Evolutionary conservation across 768 basidiomycete genomes (phyloP), one percentile per base, ranked within the genome.

Genomic region (Melanogaster broomeanus): DNA sequence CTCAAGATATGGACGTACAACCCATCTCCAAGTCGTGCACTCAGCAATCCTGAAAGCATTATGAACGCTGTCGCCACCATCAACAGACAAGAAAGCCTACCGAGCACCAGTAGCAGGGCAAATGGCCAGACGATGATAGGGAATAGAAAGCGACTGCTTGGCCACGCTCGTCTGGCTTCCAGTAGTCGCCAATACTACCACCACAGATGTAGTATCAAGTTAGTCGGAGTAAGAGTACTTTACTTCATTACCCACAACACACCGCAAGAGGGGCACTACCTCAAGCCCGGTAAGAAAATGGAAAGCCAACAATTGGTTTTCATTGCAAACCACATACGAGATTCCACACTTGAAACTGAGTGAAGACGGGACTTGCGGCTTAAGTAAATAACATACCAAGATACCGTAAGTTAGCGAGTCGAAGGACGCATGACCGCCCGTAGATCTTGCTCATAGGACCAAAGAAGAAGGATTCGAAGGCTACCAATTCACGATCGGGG

Each of bases 361-460:
- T 33, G 13, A 33, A 5, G 12, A 60, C 22, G 16, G 2, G 3
- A 0, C 2, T 3, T 1, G 48, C 0, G 31, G 8, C n/a, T 12
- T 18, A n/a, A 38, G 18, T 22, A 33, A 39, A 22, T 7, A 16
- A 56, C 67, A 9, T 61, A 87, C 85, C 80, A 2, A 89, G 69
- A 59, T 79, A 89, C 65, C 82, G 84, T 4, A 86, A n/a, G 64
- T 89, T 90, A 1, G 87, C 66, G 0, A 74, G 42, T 58, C 87
- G 88, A 0, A 90, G 58, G 0, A 88, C 81, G 2, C 73, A 66
- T 1, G 82, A 78, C 18, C 88, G 79, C 3, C 89, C 88, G 53
- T 74, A 90, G 10, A 90, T 75, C 64, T 92, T 90, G 55, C 81
- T 83, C 21, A 90, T 58, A 0, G 89, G 90, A 0, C 83, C 87